Base-by-base conservation (phyloP, 139 green algal species). In the Chloropicon primus region DNA sequence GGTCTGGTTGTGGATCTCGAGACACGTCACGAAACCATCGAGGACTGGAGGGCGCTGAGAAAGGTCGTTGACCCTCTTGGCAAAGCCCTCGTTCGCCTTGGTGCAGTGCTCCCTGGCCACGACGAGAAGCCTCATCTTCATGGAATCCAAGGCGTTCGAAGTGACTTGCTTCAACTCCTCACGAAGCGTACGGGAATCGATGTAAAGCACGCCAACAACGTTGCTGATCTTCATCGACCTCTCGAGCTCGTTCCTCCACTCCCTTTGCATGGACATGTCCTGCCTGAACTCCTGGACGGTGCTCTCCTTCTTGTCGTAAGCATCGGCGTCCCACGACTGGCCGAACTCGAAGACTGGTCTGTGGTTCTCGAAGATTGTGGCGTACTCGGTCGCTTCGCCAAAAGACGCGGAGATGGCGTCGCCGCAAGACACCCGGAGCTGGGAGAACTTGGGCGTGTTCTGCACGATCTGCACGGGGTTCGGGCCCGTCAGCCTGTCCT, bases 231-330 rank as follows among this genome's bases (percentile, higher is more conserved):
- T 91, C 87, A 94, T 91, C 41, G 41, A 62, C 26, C 82, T 83
- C 23, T 94, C 90, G 54, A 94, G 85, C 82, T 89, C 87, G 27
- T 84, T 88, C 28, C 88, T 84, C 88, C 88, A 93, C 71, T 90
- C 84, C 73, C 84, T 84, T 84, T 92, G 88, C 79, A 86, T 78
- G 73, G 90, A 82, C 84, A 94, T 87, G 82, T 93, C 88, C 3
- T 83, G 81, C 0, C 87, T 82, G 62, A 92, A 91, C 76, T 89
- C 86, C 22, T 83, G 78, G 2, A 84, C 72, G 41, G 10, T 73
- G 28, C 79, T 41, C 28, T 24, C 24, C 76, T 78, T 26, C 10
- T 27, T 41, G n/a, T 74, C 73, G 79, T 87, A 85, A 25, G 54
- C 72, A n/a, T 90, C 86, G 54, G 80, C 81, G 76, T 85, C 83